Conservation (phyloP, 148 eudicot species). For the Cornus suecica region DNA sequence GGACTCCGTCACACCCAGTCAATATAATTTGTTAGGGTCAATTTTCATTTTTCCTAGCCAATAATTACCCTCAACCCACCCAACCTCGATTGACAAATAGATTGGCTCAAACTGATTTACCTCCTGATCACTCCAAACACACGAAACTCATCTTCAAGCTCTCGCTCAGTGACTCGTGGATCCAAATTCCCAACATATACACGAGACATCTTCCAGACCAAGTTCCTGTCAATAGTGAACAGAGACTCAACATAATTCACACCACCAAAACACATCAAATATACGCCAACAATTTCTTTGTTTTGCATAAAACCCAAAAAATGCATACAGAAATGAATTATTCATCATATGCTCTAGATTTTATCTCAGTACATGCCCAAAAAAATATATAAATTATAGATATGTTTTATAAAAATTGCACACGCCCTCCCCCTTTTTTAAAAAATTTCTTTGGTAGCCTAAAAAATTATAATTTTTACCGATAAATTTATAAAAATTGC, state of each 20-base stretch:
- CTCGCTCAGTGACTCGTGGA: slow-evolving; percentile 80
- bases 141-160: slow-evolving; percentile 89
- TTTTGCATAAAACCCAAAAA: neutral
- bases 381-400: too few relatives aligned
- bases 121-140: slow-evolving; percentile 74
- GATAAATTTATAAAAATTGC: too few relatives aligned
- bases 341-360: neutral
- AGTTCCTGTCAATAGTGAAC: neutral
- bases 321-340: neutral
- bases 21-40: neutral
- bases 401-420: too few relatives aligned
- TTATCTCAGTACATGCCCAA: neutral
- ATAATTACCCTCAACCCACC: too few relatives aligned
- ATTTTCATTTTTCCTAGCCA: too few relatives aligned
- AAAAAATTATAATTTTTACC: too few relatives aligned
- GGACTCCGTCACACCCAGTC: neutral
- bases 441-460: too few relatives aligned
- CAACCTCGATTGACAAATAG: neutral
- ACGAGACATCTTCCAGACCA: slow-evolving; percentile 52
- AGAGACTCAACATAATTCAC: neutral
- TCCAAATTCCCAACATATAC: slow-evolving; percentile 88
- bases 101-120: slow-evolving; percentile 23
- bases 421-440: too few relatives aligned
- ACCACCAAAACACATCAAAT: neutral
- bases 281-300: neutral